phyloP scores from a whole-genome alignment of 805 yeast genomes.

The Saturnispora besseyi region DNA sequence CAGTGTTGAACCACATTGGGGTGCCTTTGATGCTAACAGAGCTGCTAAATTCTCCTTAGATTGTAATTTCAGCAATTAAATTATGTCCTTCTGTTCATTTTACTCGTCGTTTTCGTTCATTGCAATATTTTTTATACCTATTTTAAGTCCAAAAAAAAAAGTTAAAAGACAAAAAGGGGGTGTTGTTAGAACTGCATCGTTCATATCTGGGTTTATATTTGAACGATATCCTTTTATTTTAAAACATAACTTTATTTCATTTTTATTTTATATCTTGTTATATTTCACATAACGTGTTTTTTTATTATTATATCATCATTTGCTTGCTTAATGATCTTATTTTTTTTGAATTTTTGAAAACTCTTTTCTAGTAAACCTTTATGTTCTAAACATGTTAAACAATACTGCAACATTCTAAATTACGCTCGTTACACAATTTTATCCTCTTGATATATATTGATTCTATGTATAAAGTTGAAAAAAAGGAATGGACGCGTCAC shows the following conservation, averaged over 20 bases:
- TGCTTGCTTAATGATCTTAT: too few species aligned
- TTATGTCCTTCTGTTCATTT: not conserved
- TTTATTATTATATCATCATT: not conserved
- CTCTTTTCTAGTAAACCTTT: not conserved
- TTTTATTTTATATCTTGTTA: not conserved
- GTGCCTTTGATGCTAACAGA: constrained; percentile 57
- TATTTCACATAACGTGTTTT: not conserved
- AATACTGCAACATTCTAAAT: too few species aligned
- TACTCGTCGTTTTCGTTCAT: not conserved
- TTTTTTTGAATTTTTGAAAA: not conserved
- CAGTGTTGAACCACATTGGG: constrained; percentile 91
- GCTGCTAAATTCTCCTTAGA: constrained; percentile 36
- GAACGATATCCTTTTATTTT: not conserved
- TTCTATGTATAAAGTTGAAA: too few species aligned
- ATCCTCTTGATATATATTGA: too few species aligned
- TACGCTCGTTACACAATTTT: too few species aligned
- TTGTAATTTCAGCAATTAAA: constrained; percentile 33
- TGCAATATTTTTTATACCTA: not conserved
- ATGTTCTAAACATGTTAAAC: too few species aligned
- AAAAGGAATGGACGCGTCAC: not conserved
- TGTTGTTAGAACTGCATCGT: not conserved
- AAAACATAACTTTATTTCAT: not conserved
- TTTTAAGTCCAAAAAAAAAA: not conserved
- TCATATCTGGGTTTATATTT: not conserved
- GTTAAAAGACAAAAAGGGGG: not conserved